Conservation (phyloP, 805 yeast species). For the Pichia gijzeniarum region DNA sequence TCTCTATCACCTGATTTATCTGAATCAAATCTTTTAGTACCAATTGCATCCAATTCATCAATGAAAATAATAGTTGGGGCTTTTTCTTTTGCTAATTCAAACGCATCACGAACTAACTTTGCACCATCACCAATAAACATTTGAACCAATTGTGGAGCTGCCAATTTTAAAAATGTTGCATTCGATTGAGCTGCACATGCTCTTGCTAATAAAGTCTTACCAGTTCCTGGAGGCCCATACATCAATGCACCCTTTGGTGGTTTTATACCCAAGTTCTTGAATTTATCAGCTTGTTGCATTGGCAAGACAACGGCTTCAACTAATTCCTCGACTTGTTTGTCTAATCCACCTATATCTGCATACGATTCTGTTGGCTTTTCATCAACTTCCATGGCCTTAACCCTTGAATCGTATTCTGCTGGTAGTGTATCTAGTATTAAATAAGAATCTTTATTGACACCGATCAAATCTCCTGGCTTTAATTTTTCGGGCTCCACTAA, state of each 20-base stretch:
- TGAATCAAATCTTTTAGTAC: slow-evolving; percentile 95
- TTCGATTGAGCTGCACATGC: slow-evolving; percentile 99
- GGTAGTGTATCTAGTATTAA: slow-evolving; percentile 90
- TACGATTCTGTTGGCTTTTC: slow-evolving; percentile 98
- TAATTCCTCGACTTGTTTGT: slow-evolving; percentile 95
- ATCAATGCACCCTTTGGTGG: slow-evolving; percentile 98
- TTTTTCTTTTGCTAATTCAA: slow-evolving; percentile 94
- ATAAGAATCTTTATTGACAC: slow-evolving; percentile 96
- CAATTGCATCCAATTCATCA: slow-evolving; percentile 98
- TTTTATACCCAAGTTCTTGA: slow-evolving; percentile 87
- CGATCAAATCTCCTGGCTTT: slow-evolving; percentile 96
- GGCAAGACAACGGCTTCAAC: slow-evolving; percentile 98
- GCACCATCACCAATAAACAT: slow-evolving; percentile 99
- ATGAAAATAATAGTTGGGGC: slow-evolving; percentile 97
- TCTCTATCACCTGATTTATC: slow-evolving; percentile 97
- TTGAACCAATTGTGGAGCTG: slow-evolving; percentile 97
- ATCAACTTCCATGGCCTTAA: slow-evolving; percentile 98
- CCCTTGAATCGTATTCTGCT: slow-evolving; percentile 95
- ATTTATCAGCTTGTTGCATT: slow-evolving; percentile 96
- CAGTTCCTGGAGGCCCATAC: slow-evolving; percentile 99
- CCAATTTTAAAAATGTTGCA: slow-evolving; percentile 92
- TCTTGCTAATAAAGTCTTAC: slow-evolving; percentile 92
- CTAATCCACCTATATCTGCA: slow-evolving; percentile 96
- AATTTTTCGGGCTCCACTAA: slow-evolving; percentile 85
- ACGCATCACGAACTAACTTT: slow-evolving; percentile 93